Conservation (phyloP, 2,329 filamentous ascomycete species). For the Pseudogymnoascus sp. region DNA sequence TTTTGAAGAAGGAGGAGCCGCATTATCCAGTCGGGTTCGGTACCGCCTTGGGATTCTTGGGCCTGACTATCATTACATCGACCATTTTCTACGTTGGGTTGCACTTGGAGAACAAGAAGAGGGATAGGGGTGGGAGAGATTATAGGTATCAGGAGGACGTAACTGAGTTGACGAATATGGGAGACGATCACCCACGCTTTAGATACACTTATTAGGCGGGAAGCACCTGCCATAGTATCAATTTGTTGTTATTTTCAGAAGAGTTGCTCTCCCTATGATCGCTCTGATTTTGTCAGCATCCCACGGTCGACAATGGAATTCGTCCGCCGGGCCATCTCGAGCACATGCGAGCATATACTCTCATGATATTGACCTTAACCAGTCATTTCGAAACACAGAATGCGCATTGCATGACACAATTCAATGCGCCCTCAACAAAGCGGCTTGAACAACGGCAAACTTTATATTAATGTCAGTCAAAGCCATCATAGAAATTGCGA, state of each 20-base stretch:
- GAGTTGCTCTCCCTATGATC: neutral
- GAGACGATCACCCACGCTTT: constrained; percentile 43
- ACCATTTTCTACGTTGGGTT: constrained; percentile 34
- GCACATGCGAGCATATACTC: neutral
- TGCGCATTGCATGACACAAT: neutral
- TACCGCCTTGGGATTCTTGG: constrained; percentile 19
- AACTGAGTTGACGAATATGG: constrained; percentile 32
- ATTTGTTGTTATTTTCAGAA: neutral
- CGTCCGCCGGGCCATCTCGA: neutral
- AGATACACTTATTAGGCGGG: constrained; percentile 29
- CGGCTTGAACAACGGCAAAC: neutral
- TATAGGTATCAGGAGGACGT: constrained; percentile 30
- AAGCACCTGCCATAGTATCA: neutral
- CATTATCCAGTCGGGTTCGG: constrained; percentile 21
- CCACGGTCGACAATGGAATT: neutral
- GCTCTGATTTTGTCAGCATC: neutral
- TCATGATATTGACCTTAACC: neutral
- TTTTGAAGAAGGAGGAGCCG: constrained; percentile 27
- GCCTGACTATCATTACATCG: constrained; percentile 27
- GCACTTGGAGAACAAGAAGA: constrained; percentile 36
- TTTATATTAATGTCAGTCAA: constrained; percentile 3
- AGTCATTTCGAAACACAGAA: neutral
- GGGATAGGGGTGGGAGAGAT: constrained; percentile 39
- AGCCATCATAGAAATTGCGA: neutral
- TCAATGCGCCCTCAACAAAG: neutral